Evolutionary conservation across 2,329 filamentous ascomycete genomes (phyloP), one percentile per base, ranked within the genome.

Genomic region (Apiospora koreana): DNA sequence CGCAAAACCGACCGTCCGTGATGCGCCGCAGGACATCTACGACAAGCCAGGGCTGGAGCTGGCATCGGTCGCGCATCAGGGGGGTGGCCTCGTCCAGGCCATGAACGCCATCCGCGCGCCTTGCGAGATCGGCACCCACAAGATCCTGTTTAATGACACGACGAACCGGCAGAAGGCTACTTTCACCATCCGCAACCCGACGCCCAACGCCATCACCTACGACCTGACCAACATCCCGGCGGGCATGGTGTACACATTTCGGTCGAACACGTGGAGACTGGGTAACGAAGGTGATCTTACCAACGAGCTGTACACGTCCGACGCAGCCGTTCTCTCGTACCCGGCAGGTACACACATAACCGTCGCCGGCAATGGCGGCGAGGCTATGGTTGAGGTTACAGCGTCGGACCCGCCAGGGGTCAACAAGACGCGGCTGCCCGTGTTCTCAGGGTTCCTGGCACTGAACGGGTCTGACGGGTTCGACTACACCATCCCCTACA

Each of bases 91-190:
- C 16, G 75, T 85, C 18, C 79, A 84, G 66, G 83, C 82, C 18
- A 82, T 78, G 71, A 79, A 83, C 68, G 81, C 82, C 4, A 79
- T 83, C 5, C 76, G 81, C 64, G 75, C 79, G 8, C 81, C 76
- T 1, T 81, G 79, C 3, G 69, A 80, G 18, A 76, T 85, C 21
- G 78, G 78, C 67, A 78, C 80, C 0, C 78, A 78, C 16, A 82
- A 78, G 68, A 77, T 86, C 48, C 77, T 80, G 41, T 82, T 85
- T 75, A 86, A 86, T 71, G 83, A 85, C 71, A 85, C 81, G 23
- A 78, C 80, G 58, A 74, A 84, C 75, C 80, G 84, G 68, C 62
- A 38, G 8, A 74, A 75, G 16, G 71, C 73, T 16, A 74, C 74
- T 28, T 82, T 85, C 71, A 79, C 75, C 58, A 78, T 85, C 74